Percentiles rank a stretch among this genome's conserved stretches.
phyloP scores from a whole-genome alignment of 2,329 filamentous ascomycete species.

The Ophiocordyceps camponoti-floridani region DNA sequence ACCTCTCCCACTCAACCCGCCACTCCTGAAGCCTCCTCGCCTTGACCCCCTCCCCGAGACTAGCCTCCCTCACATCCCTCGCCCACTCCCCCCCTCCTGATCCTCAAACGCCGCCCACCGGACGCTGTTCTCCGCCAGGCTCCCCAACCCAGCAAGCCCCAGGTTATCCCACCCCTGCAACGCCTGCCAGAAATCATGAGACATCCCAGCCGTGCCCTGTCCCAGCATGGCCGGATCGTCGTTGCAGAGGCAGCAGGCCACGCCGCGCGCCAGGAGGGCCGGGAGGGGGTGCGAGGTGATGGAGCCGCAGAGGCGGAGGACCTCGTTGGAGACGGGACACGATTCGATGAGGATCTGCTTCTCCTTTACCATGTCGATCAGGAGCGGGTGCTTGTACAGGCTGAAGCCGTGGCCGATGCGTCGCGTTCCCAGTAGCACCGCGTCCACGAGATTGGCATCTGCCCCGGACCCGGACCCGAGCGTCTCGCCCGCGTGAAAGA shows the following conservation, averaged over 20 bases:
- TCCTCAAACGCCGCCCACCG: constrained; percentile 84
- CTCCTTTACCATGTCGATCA: constrained; percentile 78
- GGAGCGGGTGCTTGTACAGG: constrained; percentile 76
- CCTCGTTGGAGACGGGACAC: constrained; percentile 83
- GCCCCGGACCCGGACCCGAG: constrained; percentile 56
- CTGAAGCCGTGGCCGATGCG: constrained; percentile 83
- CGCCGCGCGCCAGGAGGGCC: constrained; percentile 67
- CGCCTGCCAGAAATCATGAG: constrained; percentile 88
- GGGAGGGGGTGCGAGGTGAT: constrained; percentile 68
- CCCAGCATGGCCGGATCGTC: constrained; percentile 84
- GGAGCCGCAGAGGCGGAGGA: constrained; percentile 59
- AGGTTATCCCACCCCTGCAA: constrained; percentile 85
- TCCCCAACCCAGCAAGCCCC: constrained; percentile 69
- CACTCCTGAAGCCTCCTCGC: constrained; percentile 60
- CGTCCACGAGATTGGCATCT: constrained; percentile 76
- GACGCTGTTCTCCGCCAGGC: constrained; percentile 81
- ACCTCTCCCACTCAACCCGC: constrained; percentile 70
- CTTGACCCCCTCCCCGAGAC: constrained; percentile 51
- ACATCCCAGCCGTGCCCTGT: constrained; percentile 65
- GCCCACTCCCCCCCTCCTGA: constrained; percentile 51
- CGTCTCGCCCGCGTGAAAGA: constrained; percentile 87
- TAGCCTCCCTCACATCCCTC: constrained; percentile 54
- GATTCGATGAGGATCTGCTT: constrained; percentile 77
- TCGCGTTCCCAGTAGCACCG: constrained; percentile 68
- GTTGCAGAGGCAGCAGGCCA: constrained; percentile 70